Evolutionary conservation across 2,329 filamentous ascomycete genomes (phyloP), one percentile per base, ranked within the genome.

Genomic region (Pseudogymnoascus sp.): DNA sequence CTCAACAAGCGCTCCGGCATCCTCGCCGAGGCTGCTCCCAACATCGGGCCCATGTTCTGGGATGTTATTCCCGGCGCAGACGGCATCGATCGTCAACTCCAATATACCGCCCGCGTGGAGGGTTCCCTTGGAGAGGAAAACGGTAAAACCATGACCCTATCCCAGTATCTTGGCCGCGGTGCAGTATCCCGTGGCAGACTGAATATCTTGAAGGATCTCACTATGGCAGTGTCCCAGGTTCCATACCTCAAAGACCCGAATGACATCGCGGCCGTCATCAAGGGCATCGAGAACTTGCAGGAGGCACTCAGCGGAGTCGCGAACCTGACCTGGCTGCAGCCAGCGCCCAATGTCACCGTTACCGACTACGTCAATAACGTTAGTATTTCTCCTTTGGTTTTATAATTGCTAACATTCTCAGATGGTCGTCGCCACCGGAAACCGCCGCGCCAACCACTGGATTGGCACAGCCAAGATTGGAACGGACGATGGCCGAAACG

Each of bases 101-200:
- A 88, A 69, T 88, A 82, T 77, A 88, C 85, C 8, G 80, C 84
- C 39, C 79, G 85, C 65, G 83, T 87, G 25, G 84, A 87, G 64
- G 81, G 69, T 2, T 67, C 68, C 2, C 58, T 62, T 18, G 64
- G 65, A 11, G 59, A 66, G 12, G 58, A 63, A 7, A 67, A 66
- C 38, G 67, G 67, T 8, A 64, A 68, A n/a, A 64, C 67, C 8
- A 70, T 71, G 67, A 70, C 65, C 14, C 77, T 84, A 66, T 80
- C 77, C 63, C 79, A 82, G 66, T 87, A 89, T 72, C 83, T 89
- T 25, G 84, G 84, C 34, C 81, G 84, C 60, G 85, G 86, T 39
- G 75, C 81, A 18, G 80, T 79, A 14, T 85, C 84, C 12, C 77
- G 83, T 38, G 85, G 85, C 57, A 75, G 80, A 57, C 80, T 85